A percentile compares a stretch with the other conserved stretches of the same genome.
Conservation (phyloP, 2,329 filamentous ascomycete species). For the Trichoderma arundinaceum region DNA sequence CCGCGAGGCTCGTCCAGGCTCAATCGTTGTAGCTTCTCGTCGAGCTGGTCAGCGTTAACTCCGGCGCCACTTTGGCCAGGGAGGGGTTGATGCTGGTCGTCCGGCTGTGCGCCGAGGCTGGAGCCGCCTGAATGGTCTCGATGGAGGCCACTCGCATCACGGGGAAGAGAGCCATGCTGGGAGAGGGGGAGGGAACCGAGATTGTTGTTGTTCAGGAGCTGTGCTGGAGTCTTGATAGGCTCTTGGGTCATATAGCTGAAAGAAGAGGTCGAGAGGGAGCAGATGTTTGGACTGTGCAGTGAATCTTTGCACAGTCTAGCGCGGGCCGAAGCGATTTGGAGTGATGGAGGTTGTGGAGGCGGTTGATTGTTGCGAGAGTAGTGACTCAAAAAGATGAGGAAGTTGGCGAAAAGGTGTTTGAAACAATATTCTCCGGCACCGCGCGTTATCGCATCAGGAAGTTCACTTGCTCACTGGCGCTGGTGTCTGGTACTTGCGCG, state of each 20-base stretch:
- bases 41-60: conserved; percentile 52
- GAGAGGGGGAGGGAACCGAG: conserved; percentile 43
- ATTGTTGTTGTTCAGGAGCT: conserved; percentile 47
- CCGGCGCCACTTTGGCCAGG: conserved; percentile 31
- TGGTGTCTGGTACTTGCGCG: conserved; percentile 29
- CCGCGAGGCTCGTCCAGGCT: conserved; percentile 45
- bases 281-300: conserved; percentile 56
- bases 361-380: conserved; percentile 24
- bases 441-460: conserved; percentile 34
- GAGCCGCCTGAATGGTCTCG: conserved; percentile 44
- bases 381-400: conserved; percentile 3
- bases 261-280: conserved; percentile 42
- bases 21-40: conserved; percentile 60
- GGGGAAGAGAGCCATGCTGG: conserved; percentile 64
- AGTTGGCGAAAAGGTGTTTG: conserved; percentile 6
- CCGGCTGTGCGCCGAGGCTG: conserved; percentile 45
- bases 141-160: conserved; percentile 49
- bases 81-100: conserved; percentile 9
- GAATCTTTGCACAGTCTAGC: conserved; percentile 57
- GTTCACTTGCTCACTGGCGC: conserved; percentile 9
- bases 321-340: conserved; percentile 27
- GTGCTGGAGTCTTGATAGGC: conserved; percentile 55
- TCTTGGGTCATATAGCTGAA: conserved; percentile 70
- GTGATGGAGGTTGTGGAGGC: conserved; percentile 23
- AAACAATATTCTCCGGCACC: conserved; percentile 35